Evolutionary conservation across 306 rosid species (phyloP), one percentile per base, ranked within the genome.

Genomic region (Vigna hirtella): DNA sequence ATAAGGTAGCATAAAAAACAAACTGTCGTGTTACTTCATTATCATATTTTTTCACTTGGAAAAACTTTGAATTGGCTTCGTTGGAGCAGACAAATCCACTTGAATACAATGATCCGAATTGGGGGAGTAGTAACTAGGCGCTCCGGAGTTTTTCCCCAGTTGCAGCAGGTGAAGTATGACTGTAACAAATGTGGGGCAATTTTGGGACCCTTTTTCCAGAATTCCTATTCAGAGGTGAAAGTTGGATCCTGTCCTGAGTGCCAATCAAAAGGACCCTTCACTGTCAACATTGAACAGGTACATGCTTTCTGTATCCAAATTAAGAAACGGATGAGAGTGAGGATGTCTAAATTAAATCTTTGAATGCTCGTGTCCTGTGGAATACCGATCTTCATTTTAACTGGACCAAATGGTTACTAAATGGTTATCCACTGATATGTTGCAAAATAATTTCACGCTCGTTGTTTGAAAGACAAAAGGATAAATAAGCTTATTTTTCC

Each of bases 241-340:
- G 99, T 95, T 80, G 99, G 98, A 65, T 95, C 99, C 58, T 95
- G 99, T 86, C 98, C 99, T 0, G 99, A 95, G 86, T 95, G 99
- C 79, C 97, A 91, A 83, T 93, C 99, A 5, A 92, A 91, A 81
- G 99, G 98, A 58, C 99, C 99, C 6, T 95, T 95, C 76, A 88
- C 89, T 59, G 92, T 95, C 86, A 95, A 95, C 74, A 84, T 95
- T 49, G 99, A 95, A 87, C 98, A 95, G 99, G 98, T 92, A 78
- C 77, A 45, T 57, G 61, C 55, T 65, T 68, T 49, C 16, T 42
- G 24, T 26, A 63, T 48, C 56, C 66, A 12, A 51, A 32, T 51
- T 62, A 34, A 9, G 24, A 0, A 11, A n/a, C 26, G 24, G 50
- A 28, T 74, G 55, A 66, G 42, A 11, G 26, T 26, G 18, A 55